A percentile compares a stretch with the other conserved stretches of the same genome.
These are phyloP conservation scores for Mollisia scopiformis DNA, from an alignment of 2,329 filamentous ascomycete species.

Conservation along the genomic window DNA sequence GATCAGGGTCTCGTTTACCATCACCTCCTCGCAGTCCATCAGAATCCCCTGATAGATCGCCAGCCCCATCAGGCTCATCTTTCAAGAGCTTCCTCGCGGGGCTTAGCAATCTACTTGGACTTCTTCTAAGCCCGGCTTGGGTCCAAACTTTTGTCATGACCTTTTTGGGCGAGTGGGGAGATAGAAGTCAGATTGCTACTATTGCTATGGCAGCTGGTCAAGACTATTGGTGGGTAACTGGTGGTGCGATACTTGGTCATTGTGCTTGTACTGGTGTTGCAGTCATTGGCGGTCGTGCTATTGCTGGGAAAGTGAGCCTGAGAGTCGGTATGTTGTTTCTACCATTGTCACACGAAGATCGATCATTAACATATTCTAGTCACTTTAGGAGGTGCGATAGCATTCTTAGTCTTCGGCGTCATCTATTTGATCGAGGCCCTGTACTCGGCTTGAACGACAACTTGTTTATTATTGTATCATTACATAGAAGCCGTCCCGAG, in stretches of 20 bases:
- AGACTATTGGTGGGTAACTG: constrained; percentile 98
- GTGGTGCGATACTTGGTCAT: constrained; percentile 85
- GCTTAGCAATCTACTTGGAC: constrained; percentile 81
- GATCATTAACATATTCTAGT: constrained; percentile 56
- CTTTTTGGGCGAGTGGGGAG: constrained; percentile 97
- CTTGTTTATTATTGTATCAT: constrained; percentile 15
- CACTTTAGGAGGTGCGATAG: constrained; percentile 85
- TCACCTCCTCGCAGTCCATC: constrained; percentile 81
- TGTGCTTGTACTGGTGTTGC: constrained; percentile 88
- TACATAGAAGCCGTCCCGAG: constrained; percentile 14
- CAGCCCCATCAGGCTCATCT: constrained; percentile 41
- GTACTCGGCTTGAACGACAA: constrained; percentile 47
- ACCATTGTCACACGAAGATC: constrained; percentile 5
- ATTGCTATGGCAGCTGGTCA: constrained; percentile 98
- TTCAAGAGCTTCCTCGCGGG: constrained; percentile 58
- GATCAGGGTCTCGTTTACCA: constrained; percentile 76
- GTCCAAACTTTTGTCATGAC: constrained; percentile 99
- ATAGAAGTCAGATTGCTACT: constrained; percentile 95
- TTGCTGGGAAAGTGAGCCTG: constrained; percentile 92
- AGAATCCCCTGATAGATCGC: constrained; percentile 65
- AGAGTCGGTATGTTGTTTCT: constrained; percentile 77
- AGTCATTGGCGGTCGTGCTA: constrained; percentile 87
- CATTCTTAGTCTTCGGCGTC: constrained; percentile 88
- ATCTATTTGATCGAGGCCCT: constrained; percentile 88
- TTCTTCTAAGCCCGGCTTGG: constrained; percentile 94